Percentiles rank a stretch among this genome's conserved stretches.
phyloP scores from a whole-genome alignment of 192 early-diverging fungal species.

The Gryganskiella cystojenkinii region DNA sequence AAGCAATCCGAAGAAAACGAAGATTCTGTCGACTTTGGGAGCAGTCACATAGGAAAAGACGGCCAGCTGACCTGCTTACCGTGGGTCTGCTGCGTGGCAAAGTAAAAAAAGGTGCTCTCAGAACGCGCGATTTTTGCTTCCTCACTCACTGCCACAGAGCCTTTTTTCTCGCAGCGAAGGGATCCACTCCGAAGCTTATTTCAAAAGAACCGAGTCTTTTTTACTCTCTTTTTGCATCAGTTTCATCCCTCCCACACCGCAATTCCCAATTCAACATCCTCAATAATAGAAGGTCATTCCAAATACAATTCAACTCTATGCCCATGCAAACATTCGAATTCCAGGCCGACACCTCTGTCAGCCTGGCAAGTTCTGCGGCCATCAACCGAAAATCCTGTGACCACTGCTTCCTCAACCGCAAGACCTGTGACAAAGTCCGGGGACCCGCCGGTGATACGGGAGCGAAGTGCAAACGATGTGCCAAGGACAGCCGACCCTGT shows the following conservation, averaged over 20 bases:
- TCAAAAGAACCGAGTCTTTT: too few relatives aligned
- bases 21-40: too few relatives aligned
- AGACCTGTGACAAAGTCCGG: conserved; percentile 51
- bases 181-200: too few relatives aligned
- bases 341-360: conserved; percentile 46
- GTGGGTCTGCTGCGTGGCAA: too few relatives aligned
- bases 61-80: too few relatives aligned
- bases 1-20: too few relatives aligned
- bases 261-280: background rate
- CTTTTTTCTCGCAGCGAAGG: too few relatives aligned
- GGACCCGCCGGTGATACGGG: conserved; percentile 22
- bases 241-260: background rate
- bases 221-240: too few relatives aligned
- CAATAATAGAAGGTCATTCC: background rate
- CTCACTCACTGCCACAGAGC: too few relatives aligned
- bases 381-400: conserved; percentile 52
- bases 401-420: conserved; percentile 51
- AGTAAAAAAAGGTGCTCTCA: too few relatives aligned
- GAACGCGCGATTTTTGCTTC: too few relatives aligned
- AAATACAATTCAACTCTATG: conserved; percentile 2
- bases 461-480: conserved; percentile 48
- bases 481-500: conserved; percentile 43
- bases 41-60: too few relatives aligned
- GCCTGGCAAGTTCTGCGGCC: conserved; percentile 40
- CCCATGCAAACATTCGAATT: conserved; percentile 53